Conservation (phyloP, 441 rosid genomes). For the Bruguiera hainesii region DNA sequence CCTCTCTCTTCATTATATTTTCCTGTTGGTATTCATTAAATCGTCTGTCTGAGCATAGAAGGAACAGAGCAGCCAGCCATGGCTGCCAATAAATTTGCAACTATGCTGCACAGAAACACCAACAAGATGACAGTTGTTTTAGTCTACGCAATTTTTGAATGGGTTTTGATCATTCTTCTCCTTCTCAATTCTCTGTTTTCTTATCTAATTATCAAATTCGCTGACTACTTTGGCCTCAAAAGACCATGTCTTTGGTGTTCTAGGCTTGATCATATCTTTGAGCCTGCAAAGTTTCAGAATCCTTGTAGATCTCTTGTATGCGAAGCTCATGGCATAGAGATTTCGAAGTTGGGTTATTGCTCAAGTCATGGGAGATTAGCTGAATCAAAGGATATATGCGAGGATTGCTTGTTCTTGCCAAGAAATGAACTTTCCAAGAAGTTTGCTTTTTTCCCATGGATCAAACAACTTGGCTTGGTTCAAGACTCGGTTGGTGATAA, state of each 20-base stretch:
- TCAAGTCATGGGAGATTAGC: slow-evolving; percentile 45
- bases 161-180: slow-evolving; percentile 69
- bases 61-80: slow-evolving; percentile 34
- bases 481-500: slow-evolving; percentile 23
- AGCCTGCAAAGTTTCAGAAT: slow-evolving; percentile 34
- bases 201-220: slow-evolving; percentile 65
- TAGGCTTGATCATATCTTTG: slow-evolving; percentile 66
- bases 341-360: slow-evolving; percentile 49
- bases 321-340: slow-evolving; percentile 61
- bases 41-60: slow-evolving; percentile 28
- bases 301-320: slow-evolving; percentile 65
- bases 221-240: slow-evolving; percentile 79
- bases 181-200: slow-evolving; percentile 72
- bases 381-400: slow-evolving; percentile 41
- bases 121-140: slow-evolving; percentile 63
- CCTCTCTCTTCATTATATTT: neutral
- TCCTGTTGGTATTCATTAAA: too few relatives aligned
- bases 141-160: slow-evolving; percentile 76
- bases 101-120: slow-evolving; percentile 61
- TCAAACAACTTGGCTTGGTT: slow-evolving; percentile 33
- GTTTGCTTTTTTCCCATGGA: slow-evolving; percentile 38
- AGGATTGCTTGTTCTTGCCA: slow-evolving; percentile 51
- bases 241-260: slow-evolving; percentile 81
- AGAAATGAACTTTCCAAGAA: slow-evolving; percentile 25
- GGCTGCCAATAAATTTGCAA: slow-evolving; percentile 84